Base-by-base conservation (phyloP, 2,329 filamentous ascomycete genomes). In the Drechslerella stenobrocha region DNA sequence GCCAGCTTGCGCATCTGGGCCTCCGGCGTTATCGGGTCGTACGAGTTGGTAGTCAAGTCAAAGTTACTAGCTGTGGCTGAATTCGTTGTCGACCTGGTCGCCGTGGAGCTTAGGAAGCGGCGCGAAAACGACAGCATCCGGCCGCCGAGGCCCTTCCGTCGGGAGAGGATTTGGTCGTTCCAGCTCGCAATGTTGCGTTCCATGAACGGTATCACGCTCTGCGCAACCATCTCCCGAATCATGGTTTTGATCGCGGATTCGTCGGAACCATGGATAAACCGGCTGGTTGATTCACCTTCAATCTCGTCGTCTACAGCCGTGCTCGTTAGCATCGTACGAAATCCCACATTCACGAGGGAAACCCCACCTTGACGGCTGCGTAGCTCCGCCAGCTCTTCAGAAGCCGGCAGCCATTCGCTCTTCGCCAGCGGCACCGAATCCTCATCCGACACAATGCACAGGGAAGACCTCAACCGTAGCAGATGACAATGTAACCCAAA, bases 101-200 rank as follows among this genome's bases (percentile, higher is more conserved):
- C 84, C 47, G 81, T 80, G 44, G 82, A 80, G 28, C 90, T 89
- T 73, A 97, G 95, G 0, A 90, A 97, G 72, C 90, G 87, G 74
- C 93, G 91, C 0, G 91, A 96, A 59, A 98, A 80, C 7, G 88
- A 95, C 81, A 96, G 90, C 76, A 98, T 92, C n/a, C 90, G 85
- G 8, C 95, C 95, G 57, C 88, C 88, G 47, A 98, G 81, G 11
- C 95, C 95, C 74, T 90, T 86, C 60, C 95, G 83, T 63, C 89
- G 84, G 9, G 95, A 96, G 13, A 92, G 91, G 23, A 97, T 88
- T 76, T 97, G 92, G 73, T 98, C 93, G 74, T 98, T 98, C 95
- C 93, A 98, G 3, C 90, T 81, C 3, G 90, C 87, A 8, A 95
- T 84, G 71, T 88, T 86, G 58, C 92, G 87, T 77, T 98, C 93